Conservation (phyloP, 2,329 filamentous ascomycete species). For the Colletotrichum lentis region DNA sequence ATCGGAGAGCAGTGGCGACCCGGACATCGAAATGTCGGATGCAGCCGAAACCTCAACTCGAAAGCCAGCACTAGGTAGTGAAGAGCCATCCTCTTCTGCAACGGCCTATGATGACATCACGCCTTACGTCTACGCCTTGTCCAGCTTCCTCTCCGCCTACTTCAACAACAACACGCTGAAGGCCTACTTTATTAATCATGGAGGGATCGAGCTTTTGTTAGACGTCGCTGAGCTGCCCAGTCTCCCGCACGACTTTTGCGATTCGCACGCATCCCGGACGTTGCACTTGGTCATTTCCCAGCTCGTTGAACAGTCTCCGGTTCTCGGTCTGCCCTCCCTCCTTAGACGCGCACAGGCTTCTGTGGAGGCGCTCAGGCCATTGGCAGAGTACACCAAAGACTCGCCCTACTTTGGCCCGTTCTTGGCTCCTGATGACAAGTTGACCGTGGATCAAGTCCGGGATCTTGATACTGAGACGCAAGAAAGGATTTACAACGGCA, state of each 20-base stretch:
- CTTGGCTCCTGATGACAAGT: conserved; percentile 57
- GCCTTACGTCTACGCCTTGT: conserved; percentile 77
- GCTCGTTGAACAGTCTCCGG: conserved; percentile 81
- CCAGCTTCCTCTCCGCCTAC: conserved; percentile 79
- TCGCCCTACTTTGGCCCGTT: conserved; percentile 76
- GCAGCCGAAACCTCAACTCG: conserved; percentile 45
- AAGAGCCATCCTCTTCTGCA: conserved; percentile 41
- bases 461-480: conserved; percentile 49
- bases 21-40: conserved; percentile 74
- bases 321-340: conserved; percentile 82
- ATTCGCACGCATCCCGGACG: conserved; percentile 71
- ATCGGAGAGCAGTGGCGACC: conserved; percentile 47
- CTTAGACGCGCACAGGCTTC: conserved; percentile 76
- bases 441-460: conserved; percentile 46
- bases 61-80: conserved; percentile 36
- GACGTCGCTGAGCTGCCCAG: conserved; percentile 85
- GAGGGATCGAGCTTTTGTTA: conserved; percentile 83
- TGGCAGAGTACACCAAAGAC: conserved; percentile 63
- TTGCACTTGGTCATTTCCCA: conserved; percentile 78
- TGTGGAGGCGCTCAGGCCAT: conserved; percentile 71
- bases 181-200: conserved; percentile 75
- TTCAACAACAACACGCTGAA: conserved; percentile 78
- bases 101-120: conserved; percentile 55
- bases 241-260: conserved; percentile 76
- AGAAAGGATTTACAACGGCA: conserved; percentile 69